Evolutionary conservation across 305 asterid genomes (phyloP), one percentile per base, ranked within the genome.

Genomic region (Lippia alba): DNA sequence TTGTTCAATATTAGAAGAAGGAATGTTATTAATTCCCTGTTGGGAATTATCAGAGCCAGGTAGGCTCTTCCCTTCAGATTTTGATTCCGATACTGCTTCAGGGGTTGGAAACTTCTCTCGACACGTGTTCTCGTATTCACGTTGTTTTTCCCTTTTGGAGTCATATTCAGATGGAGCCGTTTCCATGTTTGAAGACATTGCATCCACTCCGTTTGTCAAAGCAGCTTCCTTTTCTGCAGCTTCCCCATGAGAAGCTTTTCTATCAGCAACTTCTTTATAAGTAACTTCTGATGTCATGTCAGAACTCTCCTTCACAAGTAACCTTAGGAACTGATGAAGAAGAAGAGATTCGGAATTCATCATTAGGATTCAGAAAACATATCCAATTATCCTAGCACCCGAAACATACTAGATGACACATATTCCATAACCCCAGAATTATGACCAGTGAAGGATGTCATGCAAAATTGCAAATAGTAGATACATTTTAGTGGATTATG

Each of bases 151-250:
- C 84, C 82, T 84, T 77, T 74, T 83, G 74, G 91, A 75, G 67
- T 76, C 72, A 17, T 78, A 56, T 61, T 86, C 89, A 55, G 72
- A 74, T 16, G 75, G 66, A 62, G 84, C 64, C 53, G 61, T 75
- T 76, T 92, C 91, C 84, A 92, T 81, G 69, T 81, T 85, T 11
- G 81, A 71, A 62, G 85, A 86, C 86, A 92, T 82, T 32, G 92
- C 82, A 78, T 90, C 89, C 30, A 90, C 76, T 48, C 87, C 89
- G 50, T 72, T 80, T 34, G 81, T 72, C 57, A 92, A 70, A 73
- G 85, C 90, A 59, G 66, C 79, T 84, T 83, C 87, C 63, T 71
- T 78, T 11, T 90, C 91, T 18, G 73, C 76, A 39, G 66, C 14
- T 44, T 44, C 49, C 10, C 12, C 10, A 44, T 8, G 41, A 36